These are phyloP conservation scores for Cyclotella sp. DNA, from an alignment of 108 stramenopile genomes.

Conservation along the genomic window DNA sequence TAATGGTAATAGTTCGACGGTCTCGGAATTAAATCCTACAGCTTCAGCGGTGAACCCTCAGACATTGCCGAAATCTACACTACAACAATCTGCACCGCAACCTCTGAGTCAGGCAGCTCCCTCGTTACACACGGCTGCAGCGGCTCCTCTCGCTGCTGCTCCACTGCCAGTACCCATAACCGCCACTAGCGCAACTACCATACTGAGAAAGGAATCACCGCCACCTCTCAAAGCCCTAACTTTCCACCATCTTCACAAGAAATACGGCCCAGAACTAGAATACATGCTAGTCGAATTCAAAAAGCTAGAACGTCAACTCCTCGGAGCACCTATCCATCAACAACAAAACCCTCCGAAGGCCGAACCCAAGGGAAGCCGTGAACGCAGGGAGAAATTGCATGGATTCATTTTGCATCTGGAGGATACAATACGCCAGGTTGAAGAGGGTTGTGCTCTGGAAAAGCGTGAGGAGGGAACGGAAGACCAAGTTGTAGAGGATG, in stretches of 20 bases:
- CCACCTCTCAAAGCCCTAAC: slow-evolving; percentile 61
- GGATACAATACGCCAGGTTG: slow-evolving; percentile 81
- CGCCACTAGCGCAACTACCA: not conserved
- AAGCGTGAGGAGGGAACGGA: slow-evolving; percentile 19
- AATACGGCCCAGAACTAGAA: slow-evolving; percentile 75
- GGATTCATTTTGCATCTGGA: slow-evolving; percentile 84
- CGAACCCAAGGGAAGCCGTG: slow-evolving; percentile 73
- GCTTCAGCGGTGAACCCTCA: not conserved
- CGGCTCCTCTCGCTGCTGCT: not conserved
- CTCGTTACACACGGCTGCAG: not conserved
- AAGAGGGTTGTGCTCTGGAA: slow-evolving; percentile 65
- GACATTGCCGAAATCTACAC: slow-evolving; percentile 1
- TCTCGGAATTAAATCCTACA: not conserved
- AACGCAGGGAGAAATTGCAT: slow-evolving; percentile 87
- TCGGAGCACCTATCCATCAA: slow-evolving; percentile 62
- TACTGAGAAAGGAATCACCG: slow-evolving; percentile 8
- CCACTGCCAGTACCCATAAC: not conserved
- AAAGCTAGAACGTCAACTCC: slow-evolving; percentile 80
- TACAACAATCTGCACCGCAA: slow-evolving; percentile 8
- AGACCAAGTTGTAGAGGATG: not conserved
- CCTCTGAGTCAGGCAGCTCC: not conserved
- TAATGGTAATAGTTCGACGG: not conserved
- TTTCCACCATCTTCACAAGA: slow-evolving; percentile 65
- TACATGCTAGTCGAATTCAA: slow-evolving; percentile 88
- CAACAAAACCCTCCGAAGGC: slow-evolving; percentile 19